These are phyloP conservation scores for Epichloe sylvatica DNA, from an alignment of 2,329 filamentous ascomycete genomes.

Conservation along the genomic window DNA sequence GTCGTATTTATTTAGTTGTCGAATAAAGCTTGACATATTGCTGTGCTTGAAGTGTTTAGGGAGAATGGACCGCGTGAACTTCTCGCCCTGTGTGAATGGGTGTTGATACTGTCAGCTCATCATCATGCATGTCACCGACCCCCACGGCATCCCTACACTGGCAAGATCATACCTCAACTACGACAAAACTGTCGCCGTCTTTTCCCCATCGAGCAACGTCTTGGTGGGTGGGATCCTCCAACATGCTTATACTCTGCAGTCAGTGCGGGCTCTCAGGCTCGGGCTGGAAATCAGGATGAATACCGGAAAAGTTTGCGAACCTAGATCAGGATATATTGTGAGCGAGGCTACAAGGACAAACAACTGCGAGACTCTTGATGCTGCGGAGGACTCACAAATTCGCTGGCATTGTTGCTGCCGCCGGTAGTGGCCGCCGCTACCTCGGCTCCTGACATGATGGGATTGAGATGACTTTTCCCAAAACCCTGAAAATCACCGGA, in stretches of 20 bases:
- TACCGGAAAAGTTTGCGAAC: slow-evolving; percentile 99
- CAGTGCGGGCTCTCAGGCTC: background rate
- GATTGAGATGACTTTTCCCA: background rate
- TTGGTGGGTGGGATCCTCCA: slow-evolving; percentile 87
- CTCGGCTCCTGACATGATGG: slow-evolving; percentile 22
- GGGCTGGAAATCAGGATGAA: slow-evolving; percentile 6
- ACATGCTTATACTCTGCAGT: slow-evolving; percentile 41
- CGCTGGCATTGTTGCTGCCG: slow-evolving; percentile 70
- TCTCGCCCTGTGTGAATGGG: slow-evolving; percentile 58
- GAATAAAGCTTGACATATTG: slow-evolving; percentile 94
- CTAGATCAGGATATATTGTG: slow-evolving; percentile 29
- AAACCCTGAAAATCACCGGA: background rate
- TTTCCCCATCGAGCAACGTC: slow-evolving; percentile 93
- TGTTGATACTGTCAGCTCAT: slow-evolving; percentile 6
- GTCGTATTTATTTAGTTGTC: slow-evolving; percentile 92
- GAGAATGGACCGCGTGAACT: slow-evolving; percentile 92
- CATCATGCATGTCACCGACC: background rate
- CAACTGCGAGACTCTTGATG: background rate
- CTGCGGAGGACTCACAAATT: slow-evolving; percentile 59
- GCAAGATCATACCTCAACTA: slow-evolving; percentile 58
- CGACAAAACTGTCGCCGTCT: slow-evolving; percentile 89
- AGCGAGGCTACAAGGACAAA: background rate
- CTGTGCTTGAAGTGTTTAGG: slow-evolving; percentile 99
- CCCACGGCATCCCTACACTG: no score
- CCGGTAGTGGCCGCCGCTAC: slow-evolving; percentile 19